Evolutionary conservation across 148 eudicot species (phyloP).

Genomic region (Rhododendron griersonianum): DNA sequence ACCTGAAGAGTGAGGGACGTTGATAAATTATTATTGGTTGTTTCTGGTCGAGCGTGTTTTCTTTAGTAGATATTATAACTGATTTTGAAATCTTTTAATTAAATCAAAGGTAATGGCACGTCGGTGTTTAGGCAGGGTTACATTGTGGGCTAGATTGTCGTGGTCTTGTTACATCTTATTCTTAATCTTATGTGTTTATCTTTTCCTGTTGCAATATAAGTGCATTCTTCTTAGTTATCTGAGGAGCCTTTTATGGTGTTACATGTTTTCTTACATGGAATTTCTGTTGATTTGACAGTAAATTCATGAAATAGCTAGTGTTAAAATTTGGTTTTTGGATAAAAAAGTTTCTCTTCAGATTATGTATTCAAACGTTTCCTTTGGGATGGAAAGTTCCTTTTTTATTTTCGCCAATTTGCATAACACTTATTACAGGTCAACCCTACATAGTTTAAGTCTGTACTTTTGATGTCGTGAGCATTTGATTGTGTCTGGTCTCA

Average conservation of each 20-base stretch:
- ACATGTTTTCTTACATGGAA: not conserved
- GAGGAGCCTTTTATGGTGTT: not conserved
- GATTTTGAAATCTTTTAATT: not conserved
- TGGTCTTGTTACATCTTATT: not conserved
- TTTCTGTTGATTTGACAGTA: not conserved
- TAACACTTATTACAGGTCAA: not conserved
- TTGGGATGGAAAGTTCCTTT: not conserved
- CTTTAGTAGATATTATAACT: not conserved
- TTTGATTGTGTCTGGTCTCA: not conserved
- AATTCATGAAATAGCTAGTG: not conserved
- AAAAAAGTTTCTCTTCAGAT: not conserved
- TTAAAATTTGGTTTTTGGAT: not conserved
- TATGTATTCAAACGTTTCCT: not conserved
- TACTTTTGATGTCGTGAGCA: not conserved
- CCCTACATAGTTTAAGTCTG: not conserved
- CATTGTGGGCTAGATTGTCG: not conserved
- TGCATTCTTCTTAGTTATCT: not conserved
- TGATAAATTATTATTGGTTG: not conserved
- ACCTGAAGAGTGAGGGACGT: not conserved
- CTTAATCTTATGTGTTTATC: not conserved
- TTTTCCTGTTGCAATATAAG: constrained; percentile 4
- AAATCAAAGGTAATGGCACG: not conserved
- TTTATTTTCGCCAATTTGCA: not conserved
- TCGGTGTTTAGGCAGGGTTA: not conserved
- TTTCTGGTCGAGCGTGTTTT: not conserved